Conservation (phyloP, 2,329 filamentous ascomycete genomes). For the Aspergillus fumigatiaffinis region DNA sequence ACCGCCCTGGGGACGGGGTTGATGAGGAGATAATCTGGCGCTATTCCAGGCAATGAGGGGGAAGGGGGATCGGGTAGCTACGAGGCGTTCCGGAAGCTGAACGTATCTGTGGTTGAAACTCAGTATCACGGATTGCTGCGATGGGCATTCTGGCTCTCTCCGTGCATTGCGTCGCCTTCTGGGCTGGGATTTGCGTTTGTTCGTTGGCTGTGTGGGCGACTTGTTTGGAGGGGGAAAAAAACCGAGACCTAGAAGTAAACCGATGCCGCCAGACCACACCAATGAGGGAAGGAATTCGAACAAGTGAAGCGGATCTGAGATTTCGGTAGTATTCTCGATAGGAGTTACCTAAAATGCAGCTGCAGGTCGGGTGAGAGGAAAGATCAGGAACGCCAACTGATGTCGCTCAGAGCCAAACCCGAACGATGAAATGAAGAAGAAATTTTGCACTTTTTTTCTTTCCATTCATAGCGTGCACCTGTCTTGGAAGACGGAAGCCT, state of each 20-base stretch:
- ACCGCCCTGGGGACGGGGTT: constrained; percentile 25
- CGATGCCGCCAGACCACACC: not conserved
- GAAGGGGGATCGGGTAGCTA: not conserved
- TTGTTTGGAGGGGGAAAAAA: not conserved
- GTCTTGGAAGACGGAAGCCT: constrained; percentile 8
- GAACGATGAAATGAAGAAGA: not conserved
- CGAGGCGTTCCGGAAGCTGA: not conserved
- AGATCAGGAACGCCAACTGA: constrained; percentile 1
- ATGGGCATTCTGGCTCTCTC: not conserved
- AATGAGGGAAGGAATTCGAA: not conserved
- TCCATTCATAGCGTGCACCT: constrained; percentile 19
- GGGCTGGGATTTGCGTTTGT: not conserved
- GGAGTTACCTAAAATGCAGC: not conserved
- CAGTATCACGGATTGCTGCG: not conserved
- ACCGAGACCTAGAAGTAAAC: not conserved
- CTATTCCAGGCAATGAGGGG: not conserved
- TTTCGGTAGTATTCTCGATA: not conserved
- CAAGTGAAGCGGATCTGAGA: not conserved
- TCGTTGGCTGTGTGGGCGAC: not conserved
- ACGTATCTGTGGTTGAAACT: not conserved
- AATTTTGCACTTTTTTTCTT: constrained; percentile 7
- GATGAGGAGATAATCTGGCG: constrained; percentile 87
- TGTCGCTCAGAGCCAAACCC: not conserved
- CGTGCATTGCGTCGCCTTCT: not conserved
- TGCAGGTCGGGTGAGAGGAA: constrained; percentile 18